Evolutionary conservation across 441 rosid species (phyloP), one percentile per base, ranked within the genome.

Genomic region (Sinapis alba): DNA sequence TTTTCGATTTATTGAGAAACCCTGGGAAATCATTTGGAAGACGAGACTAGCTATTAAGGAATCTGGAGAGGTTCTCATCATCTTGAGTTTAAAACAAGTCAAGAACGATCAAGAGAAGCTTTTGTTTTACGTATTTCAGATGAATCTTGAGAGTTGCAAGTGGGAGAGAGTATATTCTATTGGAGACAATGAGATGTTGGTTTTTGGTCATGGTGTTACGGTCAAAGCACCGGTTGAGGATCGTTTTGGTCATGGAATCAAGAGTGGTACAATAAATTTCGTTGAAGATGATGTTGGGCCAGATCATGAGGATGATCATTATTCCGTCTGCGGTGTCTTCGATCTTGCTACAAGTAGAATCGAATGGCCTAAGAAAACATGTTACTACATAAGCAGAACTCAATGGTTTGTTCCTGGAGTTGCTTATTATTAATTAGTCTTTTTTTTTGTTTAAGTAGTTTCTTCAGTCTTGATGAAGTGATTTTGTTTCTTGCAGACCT

Each of bases 101-200:
- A 18, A 12, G 10, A 2, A 13, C 8, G 45, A 70, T 32, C 38
- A 32, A 19, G 45, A 60, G 9, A 43, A 0, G 21, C 47, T 60
- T 70, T 18, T 43, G 47, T 70, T 70, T 45, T 70, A 60, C 32
- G 36, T 70, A 24, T 57, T 72, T 8, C 36, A 53, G 63, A 63
- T 72, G 76, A 72, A 72, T 63, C 43, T 2, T 53, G 63, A 72
- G 69, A 63, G 41, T 53, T 24, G 0, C 41, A 63, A 63, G 62
- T 72, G 69, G 76, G 69, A 72, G 15, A 72, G 69, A 72, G 38
- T 72, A 0, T 3, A 51, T 12, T 72, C 76, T 62, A 15, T 72
- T 23, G 63, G 76, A n/a, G 75, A 71, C 62, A 53, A 53, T 53
- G 63, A 72, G 62, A 72, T 53, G 69, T 34, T 72, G 56, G 1